Conservation (phyloP, 2,329 filamentous ascomycete genomes). For the Thielaviopsis musarum region DNA sequence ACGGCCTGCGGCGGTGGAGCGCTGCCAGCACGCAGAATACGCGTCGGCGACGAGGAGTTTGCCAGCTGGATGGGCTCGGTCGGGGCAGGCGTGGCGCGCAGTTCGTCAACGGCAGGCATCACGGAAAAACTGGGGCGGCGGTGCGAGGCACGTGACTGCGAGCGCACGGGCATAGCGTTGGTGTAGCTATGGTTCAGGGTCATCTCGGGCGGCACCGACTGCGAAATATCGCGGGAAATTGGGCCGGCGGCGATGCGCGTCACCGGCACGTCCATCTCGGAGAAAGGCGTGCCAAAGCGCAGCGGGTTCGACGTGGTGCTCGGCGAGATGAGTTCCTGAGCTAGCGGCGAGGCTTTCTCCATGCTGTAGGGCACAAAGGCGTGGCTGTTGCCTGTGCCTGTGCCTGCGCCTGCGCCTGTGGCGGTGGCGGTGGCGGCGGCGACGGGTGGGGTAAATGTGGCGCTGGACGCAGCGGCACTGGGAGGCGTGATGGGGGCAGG, state of each 20-base stretch:
- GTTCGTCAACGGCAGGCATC: constrained; percentile 54
- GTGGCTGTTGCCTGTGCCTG: constrained; percentile 12
- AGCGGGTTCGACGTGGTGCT: constrained; percentile 36
- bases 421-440: not conserved
- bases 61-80: constrained; percentile 10
- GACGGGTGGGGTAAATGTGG: constrained; percentile 25
- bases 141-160: constrained; percentile 37
- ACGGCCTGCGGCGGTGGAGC: constrained; percentile 20
- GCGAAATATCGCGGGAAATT: constrained; percentile 60
- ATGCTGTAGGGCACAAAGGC: constrained; percentile 34
- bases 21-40: constrained; percentile 14
- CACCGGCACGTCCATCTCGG: constrained; percentile 76
- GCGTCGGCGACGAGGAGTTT: constrained; percentile 17
- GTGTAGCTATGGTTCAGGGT: constrained; percentile 34
- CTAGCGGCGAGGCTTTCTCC: constrained; percentile 32
- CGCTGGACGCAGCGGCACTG: constrained; percentile 10
- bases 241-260: constrained; percentile 56
- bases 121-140: constrained; percentile 52
- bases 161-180: constrained; percentile 24
- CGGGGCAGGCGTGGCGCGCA: constrained; percentile 27
- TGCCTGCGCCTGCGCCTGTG: too few relatives aligned
- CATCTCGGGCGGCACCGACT: constrained; percentile 92
- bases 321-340: constrained; percentile 40
- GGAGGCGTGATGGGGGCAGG: not conserved
- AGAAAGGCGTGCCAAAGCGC: constrained; percentile 72